Percentiles rank a stretch among this genome's conserved stretches.
These are phyloP conservation scores for Lentinula novae-zelandiae DNA, from an alignment of 1,284 basidiomycete species.

Conservation along the genomic window DNA sequence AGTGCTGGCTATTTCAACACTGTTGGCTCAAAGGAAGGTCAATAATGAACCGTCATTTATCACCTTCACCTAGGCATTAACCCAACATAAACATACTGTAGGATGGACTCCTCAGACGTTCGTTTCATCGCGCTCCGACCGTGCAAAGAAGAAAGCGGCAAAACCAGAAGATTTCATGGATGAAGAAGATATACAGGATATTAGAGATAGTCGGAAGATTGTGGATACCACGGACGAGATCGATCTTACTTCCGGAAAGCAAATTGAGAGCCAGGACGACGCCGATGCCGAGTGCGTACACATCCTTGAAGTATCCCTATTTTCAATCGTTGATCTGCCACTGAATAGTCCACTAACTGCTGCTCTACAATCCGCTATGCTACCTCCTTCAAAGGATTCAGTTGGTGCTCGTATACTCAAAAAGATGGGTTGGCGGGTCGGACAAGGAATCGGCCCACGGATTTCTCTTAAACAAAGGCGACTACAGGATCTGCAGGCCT, in stretches of 20 bases:
- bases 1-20: conserved; percentile 97
- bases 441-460: conserved; percentile 91
- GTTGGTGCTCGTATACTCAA: conserved; percentile 80
- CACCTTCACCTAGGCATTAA: too few relatives aligned
- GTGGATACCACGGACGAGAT: conserved; percentile 76
- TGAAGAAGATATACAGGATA: conserved; percentile 90
- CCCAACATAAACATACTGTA: conserved; percentile 24
- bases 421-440: conserved; percentile 94
- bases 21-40: conserved; percentile 94
- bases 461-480: conserved; percentile 76
- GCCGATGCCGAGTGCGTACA: conserved; percentile 61
- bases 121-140: conserved; percentile 77
- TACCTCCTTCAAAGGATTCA: conserved; percentile 65
- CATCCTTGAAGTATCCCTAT: neutral
- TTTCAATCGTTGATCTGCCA: neutral
- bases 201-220: conserved; percentile 68
- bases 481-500: conserved; percentile 58
- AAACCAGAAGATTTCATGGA: conserved; percentile 97
- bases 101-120: conserved; percentile 96
- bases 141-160: conserved; percentile 57
- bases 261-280: conserved; percentile 38
- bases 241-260: conserved; percentile 60
- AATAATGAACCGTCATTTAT: neutral
- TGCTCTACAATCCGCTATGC: conserved; percentile 56
- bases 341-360: conserved; percentile 52